These are phyloP conservation scores for Tylopilus sp. DNA, from an alignment of 1,284 basidiomycete genomes.

Conservation along the genomic window DNA sequence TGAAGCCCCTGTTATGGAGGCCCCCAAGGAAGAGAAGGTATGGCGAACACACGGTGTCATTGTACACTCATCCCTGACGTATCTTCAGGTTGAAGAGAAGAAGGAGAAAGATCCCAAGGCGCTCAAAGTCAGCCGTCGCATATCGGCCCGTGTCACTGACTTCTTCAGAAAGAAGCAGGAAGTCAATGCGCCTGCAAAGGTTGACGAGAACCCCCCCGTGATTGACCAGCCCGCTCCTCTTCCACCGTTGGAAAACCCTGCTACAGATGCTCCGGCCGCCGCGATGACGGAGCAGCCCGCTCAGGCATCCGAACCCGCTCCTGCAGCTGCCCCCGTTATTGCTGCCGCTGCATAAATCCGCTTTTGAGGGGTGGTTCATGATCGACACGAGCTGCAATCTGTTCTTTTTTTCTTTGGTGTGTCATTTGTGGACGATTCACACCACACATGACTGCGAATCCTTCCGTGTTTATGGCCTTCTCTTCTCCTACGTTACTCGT, in stretches of 20 bases:
- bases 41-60: neutral
- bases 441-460: conserved; percentile 36
- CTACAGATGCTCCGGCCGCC: conserved; percentile 36
- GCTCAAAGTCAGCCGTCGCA: conserved; percentile 66
- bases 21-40: conserved; percentile 63
- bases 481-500: conserved; percentile 56
- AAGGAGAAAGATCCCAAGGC: conserved; percentile 37
- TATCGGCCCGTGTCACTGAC: conserved; percentile 72
- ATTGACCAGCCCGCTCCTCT: conserved; percentile 72
- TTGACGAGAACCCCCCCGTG: conserved; percentile 78
- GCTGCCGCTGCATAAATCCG: conserved; percentile 58
- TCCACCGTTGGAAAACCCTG: conserved; percentile 73
- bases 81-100: conserved; percentile 43
- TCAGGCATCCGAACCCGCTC: conserved; percentile 40
- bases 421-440: conserved; percentile 31
- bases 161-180: conserved; percentile 80
- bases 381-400: conserved; percentile 54
- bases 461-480: conserved; percentile 32
- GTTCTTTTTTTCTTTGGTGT: conserved; percentile 36
- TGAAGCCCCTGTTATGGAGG: conserved; percentile 39
- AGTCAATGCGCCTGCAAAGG: conserved; percentile 70
- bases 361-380: conserved; percentile 32
- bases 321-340: conserved; percentile 43
- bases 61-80: neutral
- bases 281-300: conserved; percentile 37